Percentiles rank a stretch among this genome's conserved stretches.
These are phyloP conservation scores for Populus ilicifolia DNA, from an alignment of 345 rosid species.

Conservation along the genomic window DNA sequence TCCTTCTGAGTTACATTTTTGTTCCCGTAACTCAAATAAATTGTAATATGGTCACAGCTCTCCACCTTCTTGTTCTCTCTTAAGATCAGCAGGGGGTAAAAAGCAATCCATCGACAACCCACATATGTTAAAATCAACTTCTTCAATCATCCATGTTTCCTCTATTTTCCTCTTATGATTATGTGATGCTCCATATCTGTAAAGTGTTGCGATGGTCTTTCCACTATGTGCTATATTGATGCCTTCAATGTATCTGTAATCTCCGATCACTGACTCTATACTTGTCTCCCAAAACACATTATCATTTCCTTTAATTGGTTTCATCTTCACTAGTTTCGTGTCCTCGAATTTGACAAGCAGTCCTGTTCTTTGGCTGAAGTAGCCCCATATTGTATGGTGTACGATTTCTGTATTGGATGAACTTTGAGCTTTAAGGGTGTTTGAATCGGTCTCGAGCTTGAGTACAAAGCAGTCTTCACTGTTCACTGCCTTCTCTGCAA, in stretches of 20 bases:
- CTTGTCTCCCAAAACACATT: conserved; percentile 78
- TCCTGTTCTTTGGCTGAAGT: conserved; percentile 88
- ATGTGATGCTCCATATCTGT: conserved; percentile 56
- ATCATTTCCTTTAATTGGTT: conserved; percentile 33
- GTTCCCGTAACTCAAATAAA: neutral
- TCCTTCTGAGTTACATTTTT: neutral
- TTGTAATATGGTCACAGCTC: neutral
- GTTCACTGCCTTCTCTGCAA: conserved; percentile 54
- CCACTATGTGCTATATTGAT: conserved; percentile 79
- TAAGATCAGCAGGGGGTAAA: conserved; percentile 82
- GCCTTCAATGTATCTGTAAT: conserved; percentile 58
- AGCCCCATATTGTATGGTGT: conserved; percentile 89
- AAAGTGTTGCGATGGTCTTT: conserved; percentile 52
- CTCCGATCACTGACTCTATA: conserved; percentile 59
- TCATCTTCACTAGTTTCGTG: conserved; percentile 66
- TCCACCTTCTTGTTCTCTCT: conserved; percentile 38
- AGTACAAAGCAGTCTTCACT: conserved; percentile 70
- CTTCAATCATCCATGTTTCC: conserved; percentile 89
- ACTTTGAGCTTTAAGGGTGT: conserved; percentile 56
- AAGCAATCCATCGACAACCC: conserved; percentile 73
- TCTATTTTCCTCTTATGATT: conserved; percentile 76
- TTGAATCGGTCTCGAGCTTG: conserved; percentile 55
- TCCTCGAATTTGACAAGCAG: conserved; percentile 67
- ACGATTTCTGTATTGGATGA: conserved; percentile 62
- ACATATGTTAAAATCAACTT: conserved; percentile 76